Base-by-base conservation (phyloP, 1,139 yeast genomes). In the Pneumocystis jirovecii region DNA sequence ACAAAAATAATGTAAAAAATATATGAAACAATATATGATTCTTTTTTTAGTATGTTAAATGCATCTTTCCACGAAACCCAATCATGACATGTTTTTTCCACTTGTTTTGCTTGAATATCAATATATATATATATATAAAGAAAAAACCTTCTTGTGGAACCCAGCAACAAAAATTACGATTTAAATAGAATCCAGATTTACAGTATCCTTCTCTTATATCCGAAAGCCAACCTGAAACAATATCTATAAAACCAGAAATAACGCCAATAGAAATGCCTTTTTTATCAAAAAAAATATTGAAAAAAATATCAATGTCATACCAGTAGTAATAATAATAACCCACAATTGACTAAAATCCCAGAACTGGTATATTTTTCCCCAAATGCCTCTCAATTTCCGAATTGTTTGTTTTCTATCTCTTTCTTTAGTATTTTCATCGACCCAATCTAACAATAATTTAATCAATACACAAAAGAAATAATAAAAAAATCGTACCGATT, bases 191-290 rank as follows among this genome's bases (percentile, higher is more conserved):
- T 56, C 85, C 84, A 29, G 80, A 76, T 0, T 82, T 74, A 75
- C 97, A 93, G 73, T 85, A 83, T 0, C 98, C 98, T 1, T 82
- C 77, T 68, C 89, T 83, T 68, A 90, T 75, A 72, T 87, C 87
- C 2, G 91, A 85, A 19, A 93, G 76, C 82, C 93, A 89, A 65
- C 90, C 93, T 0, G 97, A 89, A 35, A 89, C 80, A 42, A 91
- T 82, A 71, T 89, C 90, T 66, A 93, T 77, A 39, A 82, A 79
- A 0, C 89, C 96, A 0, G 98, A 97, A 64, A 89, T 85, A 2
- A 82, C 71, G 1, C 98, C 98, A 65, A 91, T 87, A 1, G 80
- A 70, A 0, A 86, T 64, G 0, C 97, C 98, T 50, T 50, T 50
- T 25, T 25, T 50, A 25, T 21, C 1, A 50, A 50, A 25, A 45